These are phyloP conservation scores for Magnolia changhungtana DNA, from an alignment of 164 flowering plant species.

Conservation along the genomic window DNA sequence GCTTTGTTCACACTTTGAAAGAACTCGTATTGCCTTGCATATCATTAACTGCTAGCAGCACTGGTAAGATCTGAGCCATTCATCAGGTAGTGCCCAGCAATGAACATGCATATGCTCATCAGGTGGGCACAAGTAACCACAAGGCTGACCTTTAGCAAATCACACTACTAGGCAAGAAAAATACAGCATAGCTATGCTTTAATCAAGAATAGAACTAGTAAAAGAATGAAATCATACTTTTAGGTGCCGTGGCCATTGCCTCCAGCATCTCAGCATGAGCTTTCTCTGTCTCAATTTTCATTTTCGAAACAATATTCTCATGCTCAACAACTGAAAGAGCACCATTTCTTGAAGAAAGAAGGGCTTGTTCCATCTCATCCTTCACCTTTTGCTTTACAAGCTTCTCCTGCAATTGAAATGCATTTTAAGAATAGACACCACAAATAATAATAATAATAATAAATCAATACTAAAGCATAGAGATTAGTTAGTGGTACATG, in stretches of 20 bases:
- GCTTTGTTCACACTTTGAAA: not conserved
- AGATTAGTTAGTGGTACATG: not conserved
- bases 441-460: not conserved
- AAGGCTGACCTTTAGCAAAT: too few relatives aligned
- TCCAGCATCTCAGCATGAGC: conserved; percentile 56
- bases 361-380: conserved; percentile 54
- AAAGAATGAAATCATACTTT: conserved; percentile 41
- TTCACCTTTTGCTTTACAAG: conserved; percentile 47
- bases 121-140: not conserved
- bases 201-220: not conserved
- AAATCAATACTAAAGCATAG: not conserved
- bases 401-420: conserved; percentile 41
- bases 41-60: not conserved
- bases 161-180: not conserved
- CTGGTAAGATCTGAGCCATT: not conserved
- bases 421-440: not conserved
- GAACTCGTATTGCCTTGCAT: too few relatives aligned
- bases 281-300: conserved; percentile 45
- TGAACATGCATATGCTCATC: not conserved
- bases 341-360: conserved; percentile 40
- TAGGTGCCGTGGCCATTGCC: conserved; percentile 34
- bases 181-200: not conserved
- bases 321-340: conserved; percentile 55
- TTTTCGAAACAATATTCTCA: conserved; percentile 44
- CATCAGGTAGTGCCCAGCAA: not conserved